Percentiles rank a stretch among this genome's conserved stretches.
phyloP scores from a whole-genome alignment of 306 rosid species.

The Betula pendula region DNA sequence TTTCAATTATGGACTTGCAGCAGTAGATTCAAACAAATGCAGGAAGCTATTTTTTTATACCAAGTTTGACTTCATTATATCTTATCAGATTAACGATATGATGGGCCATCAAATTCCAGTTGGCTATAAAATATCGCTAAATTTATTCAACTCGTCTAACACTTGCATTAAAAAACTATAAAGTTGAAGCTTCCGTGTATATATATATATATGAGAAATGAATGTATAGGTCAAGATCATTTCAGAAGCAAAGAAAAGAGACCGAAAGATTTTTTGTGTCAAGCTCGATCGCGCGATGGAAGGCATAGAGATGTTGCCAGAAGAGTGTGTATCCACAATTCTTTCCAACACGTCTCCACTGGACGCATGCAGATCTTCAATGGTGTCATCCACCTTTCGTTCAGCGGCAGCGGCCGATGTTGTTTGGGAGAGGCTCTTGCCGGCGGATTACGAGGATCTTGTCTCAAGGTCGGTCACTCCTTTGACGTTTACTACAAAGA shows the following conservation, averaged over 20 bases:
- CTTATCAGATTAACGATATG: too few relatives aligned
- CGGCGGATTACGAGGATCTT: slow-evolving; percentile 42
- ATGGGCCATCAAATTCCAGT: too few relatives aligned
- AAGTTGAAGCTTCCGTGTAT: background rate
- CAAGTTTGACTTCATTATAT: too few relatives aligned
- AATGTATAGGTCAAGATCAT: background rate
- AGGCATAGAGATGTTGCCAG: slow-evolving; percentile 38
- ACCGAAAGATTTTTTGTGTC: background rate
- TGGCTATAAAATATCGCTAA: too few relatives aligned
- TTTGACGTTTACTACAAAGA: slow-evolving; percentile 37
- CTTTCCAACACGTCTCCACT: slow-evolving; percentile 46
- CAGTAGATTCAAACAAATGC: too few relatives aligned
- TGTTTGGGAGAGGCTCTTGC: slow-evolving; percentile 60
- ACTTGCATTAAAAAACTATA: background rate
- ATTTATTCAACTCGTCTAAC: background rate
- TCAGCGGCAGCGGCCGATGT: slow-evolving; percentile 44
- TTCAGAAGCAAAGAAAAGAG: background rate
- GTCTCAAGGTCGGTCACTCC: slow-evolving; percentile 36
- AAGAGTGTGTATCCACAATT: slow-evolving; percentile 46
- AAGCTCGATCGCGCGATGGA: background rate
- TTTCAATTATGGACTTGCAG: too few relatives aligned
- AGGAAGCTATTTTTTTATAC: too few relatives aligned
- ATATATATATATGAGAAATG: background rate
- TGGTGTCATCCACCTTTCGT: slow-evolving; percentile 43
- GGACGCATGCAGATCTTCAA: slow-evolving; percentile 41